Conservation (phyloP, 2,329 filamentous ascomycete species). For the Colletotrichum spinosum region DNA sequence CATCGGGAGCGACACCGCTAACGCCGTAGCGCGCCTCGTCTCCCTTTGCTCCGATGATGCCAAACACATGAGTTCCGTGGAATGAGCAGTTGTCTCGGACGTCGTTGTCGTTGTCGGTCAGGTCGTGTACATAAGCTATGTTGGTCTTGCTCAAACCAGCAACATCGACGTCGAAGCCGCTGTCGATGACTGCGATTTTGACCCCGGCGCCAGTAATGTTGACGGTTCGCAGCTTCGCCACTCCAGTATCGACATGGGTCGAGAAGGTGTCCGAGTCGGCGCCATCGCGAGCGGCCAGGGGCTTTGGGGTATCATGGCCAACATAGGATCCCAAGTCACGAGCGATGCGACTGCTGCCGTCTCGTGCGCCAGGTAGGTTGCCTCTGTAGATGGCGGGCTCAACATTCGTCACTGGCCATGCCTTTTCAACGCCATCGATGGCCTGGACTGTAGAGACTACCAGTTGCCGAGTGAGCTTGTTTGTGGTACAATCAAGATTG, state of each 20-base stretch:
- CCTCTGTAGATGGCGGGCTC: background rate
- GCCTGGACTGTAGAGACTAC: conserved; percentile 2
- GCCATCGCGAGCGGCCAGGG: background rate
- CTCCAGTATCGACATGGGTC: conserved; percentile 43
- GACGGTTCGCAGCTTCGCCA: conserved; percentile 17
- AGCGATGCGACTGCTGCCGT: background rate
- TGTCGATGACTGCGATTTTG: conserved; percentile 23
- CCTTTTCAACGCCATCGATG: conserved; percentile 19
- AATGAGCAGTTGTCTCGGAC: conserved; percentile 15
- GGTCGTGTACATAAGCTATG: conserved; percentile 8
- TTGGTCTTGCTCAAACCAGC: conserved; percentile 15
- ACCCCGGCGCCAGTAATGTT: conserved; percentile 20
- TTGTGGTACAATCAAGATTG: conserved; percentile 9
- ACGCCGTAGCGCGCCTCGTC: conserved; percentile 38
- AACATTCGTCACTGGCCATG: conserved; percentile 11
- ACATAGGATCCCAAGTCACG: background rate
- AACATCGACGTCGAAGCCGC: conserved; percentile 11
- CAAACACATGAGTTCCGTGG: conserved; percentile 24
- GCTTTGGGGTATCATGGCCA: background rate
- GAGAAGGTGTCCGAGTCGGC: conserved; percentile 4
- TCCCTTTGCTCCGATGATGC: conserved; percentile 21
- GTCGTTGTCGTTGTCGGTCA: conserved; percentile 25
- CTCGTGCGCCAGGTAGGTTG: background rate
- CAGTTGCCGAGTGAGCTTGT: background rate
- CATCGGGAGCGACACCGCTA: conserved; percentile 42